Evolutionary conservation across 805 yeast genomes (phyloP), one percentile per base, ranked within the genome.

Genomic region (Candida palmyrensis): DNA sequence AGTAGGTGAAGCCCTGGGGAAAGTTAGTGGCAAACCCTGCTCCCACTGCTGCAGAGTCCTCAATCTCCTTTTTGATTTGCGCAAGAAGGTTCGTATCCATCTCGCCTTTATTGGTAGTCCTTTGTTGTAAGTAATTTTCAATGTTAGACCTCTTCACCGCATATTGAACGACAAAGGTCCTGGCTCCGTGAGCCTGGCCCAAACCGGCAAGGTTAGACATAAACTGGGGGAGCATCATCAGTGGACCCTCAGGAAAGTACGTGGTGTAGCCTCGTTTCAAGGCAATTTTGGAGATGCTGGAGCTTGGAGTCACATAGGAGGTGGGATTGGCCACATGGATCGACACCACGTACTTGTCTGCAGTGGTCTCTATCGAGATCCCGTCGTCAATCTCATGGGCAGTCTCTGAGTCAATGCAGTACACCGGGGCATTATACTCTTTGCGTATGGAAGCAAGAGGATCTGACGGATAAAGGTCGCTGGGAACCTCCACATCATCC

Each of bases 331-430:
- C 97, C 41, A 90, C 75, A 53, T 83, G 95, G 2, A 87, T 68
- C 19, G 80, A 72, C 4, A 89, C 43, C 7, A 63, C 58, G 43
- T 60, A 74, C 10, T 48, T 48, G 3, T 33, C 32, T 18, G 45
- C 47, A 3, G 49, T 33, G 3, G 39, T 41, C 27, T 62, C 62
- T 13, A 90, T 62, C 1, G 96, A 76, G 18, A 90, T 68, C 29
- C 97, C 98, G 57, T 90, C 98, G 55, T 90, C 98, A 38, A 92
- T 82, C 55, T 92, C 97, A 44, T 82, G 81, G 0, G 97, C 95
- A 26, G 68, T 69, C 3, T 65, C 74, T 3, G 81, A 69, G 57
- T 92, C 98, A 38, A 90, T 86, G 57, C 97, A 88, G 52, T 77
- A 90, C 2, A 88, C 78, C 0, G 74, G 70, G 28, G 67, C 57